Base-by-base conservation (phyloP, 768 basidiomycete genomes). In the Macrolepiota fuliginosa region DNA sequence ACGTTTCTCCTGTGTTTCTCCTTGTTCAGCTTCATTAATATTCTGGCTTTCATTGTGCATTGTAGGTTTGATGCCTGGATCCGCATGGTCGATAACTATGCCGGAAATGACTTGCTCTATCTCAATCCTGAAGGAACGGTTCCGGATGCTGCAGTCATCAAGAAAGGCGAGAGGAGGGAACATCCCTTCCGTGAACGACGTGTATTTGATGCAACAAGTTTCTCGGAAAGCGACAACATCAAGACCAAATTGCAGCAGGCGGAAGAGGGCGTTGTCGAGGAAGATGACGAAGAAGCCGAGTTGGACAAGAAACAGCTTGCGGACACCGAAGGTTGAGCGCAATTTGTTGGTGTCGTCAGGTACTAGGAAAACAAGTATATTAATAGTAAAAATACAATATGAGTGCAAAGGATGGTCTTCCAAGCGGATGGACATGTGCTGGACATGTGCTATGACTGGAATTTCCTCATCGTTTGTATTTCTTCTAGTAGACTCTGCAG, bases 41-140 rank as follows among this genome's bases (percentile, higher is more conserved):
- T 42, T 5, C 7, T 27, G 29, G 12, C 36, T 29, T 27, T 55
- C 9, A 7, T 11, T 27, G 11, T 27, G 29, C 32, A 39, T 62
- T n/a, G n/a, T 37, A 94, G 89, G 64, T 96, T 90, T 75, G 91
- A 94, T 69, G 85, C 88, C 42, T 98, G 92, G 92, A 79, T 95
- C 54, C 85, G 86, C 49, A 79, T 82, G 24, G 79, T 93, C 35
- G 94, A 96, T 68, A 68, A 78, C 7, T 95, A 94, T 67, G 75
- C 80, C 17, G 94, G 93, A 2, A 79, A 82, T 63, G 94, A 96
- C 71, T 78, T 96, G 50, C 76, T 84, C 32, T 94, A 91, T 66
- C 77, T 92, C 63, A 96, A 93, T 68, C 77, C 84, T 0, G 83
- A 85, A 69, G 96, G 92, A 9, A 81, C 82, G 52, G 88, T 98